Conservation (phyloP, 225 moss, liverwort and hornwort species). For the Straminergon stramineum region DNA sequence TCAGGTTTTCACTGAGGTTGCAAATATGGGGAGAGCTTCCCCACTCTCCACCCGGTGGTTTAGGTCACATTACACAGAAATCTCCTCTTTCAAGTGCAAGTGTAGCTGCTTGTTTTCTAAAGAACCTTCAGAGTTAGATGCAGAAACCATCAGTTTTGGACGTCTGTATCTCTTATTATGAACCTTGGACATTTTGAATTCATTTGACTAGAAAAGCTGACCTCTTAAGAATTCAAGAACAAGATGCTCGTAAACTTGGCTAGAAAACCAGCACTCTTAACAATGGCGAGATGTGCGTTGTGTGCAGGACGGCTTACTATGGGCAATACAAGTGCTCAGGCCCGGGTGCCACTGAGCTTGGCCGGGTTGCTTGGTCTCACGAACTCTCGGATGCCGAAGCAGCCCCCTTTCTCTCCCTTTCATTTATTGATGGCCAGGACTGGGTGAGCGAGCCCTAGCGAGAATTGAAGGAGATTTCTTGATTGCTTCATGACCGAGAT, state of each 20-base stretch:
- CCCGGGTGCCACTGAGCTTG: slow-evolving; percentile 30
- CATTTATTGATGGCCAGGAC: slow-evolving; percentile 29
- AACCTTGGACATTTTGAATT: neutral
- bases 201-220: neutral
- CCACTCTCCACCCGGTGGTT: too few species aligned
- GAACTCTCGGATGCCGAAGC: slow-evolving; percentile 48
- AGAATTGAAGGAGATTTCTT: neutral
- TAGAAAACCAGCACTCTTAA: neutral
- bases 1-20: neutral
- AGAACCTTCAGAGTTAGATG: too few species aligned
- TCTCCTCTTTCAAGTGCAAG: neutral
- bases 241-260: neutral
- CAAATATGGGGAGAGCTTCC: too few species aligned
- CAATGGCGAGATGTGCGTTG: neutral
- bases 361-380: slow-evolving; percentile 47
- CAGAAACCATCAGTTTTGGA: neutral
- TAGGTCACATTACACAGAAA: too few species aligned
- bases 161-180: too few species aligned
- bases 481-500: neutral
- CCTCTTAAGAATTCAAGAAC: too few species aligned
- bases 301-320: slow-evolving; percentile 33
- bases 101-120: neutral
- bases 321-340: slow-evolving; percentile 56
- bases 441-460: slow-evolving; percentile 27
- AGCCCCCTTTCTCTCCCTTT: slow-evolving; percentile 38